These are phyloP conservation scores for Ophiostoma populinum DNA, from an alignment of 2,329 filamentous ascomycete species.

Conservation along the genomic window DNA sequence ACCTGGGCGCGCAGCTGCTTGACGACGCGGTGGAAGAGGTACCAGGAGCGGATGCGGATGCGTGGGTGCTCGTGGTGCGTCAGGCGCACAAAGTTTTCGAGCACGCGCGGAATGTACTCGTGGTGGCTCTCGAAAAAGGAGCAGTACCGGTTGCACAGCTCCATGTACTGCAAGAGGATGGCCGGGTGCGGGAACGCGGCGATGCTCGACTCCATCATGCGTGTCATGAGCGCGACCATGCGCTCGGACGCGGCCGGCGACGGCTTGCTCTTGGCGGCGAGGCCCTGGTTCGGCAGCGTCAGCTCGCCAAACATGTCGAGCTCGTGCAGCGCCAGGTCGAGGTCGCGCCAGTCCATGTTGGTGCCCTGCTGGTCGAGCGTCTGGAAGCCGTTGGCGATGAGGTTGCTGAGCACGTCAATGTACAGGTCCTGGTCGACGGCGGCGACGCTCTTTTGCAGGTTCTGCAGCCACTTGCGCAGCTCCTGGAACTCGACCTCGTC, in stretches of 20 bases:
- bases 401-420: conserved; percentile 69
- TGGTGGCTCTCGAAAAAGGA: conserved; percentile 79
- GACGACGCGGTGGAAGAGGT: conserved; percentile 83
- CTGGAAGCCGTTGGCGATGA: conserved; percentile 78
- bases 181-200: conserved; percentile 77
- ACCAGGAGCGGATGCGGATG: conserved; percentile 86
- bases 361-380: conserved; percentile 57
- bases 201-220: conserved; percentile 85
- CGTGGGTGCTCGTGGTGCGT: conserved; percentile 79
- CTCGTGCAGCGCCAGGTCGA: conserved; percentile 85
- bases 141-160: conserved; percentile 89
- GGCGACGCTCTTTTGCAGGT: conserved; percentile 82
- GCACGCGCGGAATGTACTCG: conserved; percentile 63
- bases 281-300: conserved; percentile 69
- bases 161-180: conserved; percentile 93
- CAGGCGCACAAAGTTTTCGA: conserved; percentile 81
- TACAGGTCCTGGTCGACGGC: conserved; percentile 78
- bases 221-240: conserved; percentile 80
- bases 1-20: conserved; percentile 74
- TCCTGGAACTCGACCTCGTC: conserved; percentile 97
- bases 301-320: conserved; percentile 94
- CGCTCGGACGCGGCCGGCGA: conserved; percentile 64
- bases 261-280: conserved; percentile 74
- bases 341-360: conserved; percentile 80
- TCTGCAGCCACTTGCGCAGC: conserved; percentile 72